These are phyloP conservation scores for Mycena capillaripes DNA, from an alignment of 768 basidiomycete species.

Conservation along the genomic window DNA sequence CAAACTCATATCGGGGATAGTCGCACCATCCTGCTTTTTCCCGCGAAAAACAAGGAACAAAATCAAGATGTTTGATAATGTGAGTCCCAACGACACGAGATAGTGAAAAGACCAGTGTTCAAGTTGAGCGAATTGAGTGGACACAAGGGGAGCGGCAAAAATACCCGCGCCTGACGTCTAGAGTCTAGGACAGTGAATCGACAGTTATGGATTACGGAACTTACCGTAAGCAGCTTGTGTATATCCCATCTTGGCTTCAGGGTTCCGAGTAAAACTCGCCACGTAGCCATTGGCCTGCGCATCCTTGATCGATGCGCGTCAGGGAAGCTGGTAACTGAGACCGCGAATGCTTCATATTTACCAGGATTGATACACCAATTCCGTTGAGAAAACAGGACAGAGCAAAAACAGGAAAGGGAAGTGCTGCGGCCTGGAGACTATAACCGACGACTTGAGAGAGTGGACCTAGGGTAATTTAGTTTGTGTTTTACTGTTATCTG, in stretches of 20 bases:
- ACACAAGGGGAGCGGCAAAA: conserved; percentile 70
- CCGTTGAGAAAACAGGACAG: conserved; percentile 61
- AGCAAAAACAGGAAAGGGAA: conserved; percentile 67
- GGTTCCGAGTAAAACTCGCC: conserved; percentile 58
- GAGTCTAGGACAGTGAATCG: not conserved
- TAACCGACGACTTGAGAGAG: conserved; percentile 60
- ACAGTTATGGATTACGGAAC: not conserved
- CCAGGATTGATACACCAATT: conserved; percentile 64
- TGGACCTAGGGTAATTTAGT: conserved; percentile 49
- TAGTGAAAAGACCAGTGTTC: conserved; percentile 75
- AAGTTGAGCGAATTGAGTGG: conserved; percentile 73
- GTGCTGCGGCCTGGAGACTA: conserved; percentile 59
- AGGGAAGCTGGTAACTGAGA: not conserved
- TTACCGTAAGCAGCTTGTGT: conserved; percentile 54
- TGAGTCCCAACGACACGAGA: conserved; percentile 67
- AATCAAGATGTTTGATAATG: conserved; percentile 52
- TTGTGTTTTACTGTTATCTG: not conserved
- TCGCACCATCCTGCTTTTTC: conserved; percentile 46
- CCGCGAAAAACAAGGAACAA: conserved; percentile 46
- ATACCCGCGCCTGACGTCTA: conserved; percentile 54
- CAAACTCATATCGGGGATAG: not conserved
- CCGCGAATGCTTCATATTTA: conserved; percentile 32
- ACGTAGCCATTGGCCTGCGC: conserved; percentile 70
- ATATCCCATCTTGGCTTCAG: conserved; percentile 64
- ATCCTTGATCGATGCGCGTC: conserved; percentile 49